Evolutionary conservation across 169 alveolate genomes (phyloP), one percentile per base, ranked within the genome.

Genomic region (Cryptosporidium meleagridis): DNA sequence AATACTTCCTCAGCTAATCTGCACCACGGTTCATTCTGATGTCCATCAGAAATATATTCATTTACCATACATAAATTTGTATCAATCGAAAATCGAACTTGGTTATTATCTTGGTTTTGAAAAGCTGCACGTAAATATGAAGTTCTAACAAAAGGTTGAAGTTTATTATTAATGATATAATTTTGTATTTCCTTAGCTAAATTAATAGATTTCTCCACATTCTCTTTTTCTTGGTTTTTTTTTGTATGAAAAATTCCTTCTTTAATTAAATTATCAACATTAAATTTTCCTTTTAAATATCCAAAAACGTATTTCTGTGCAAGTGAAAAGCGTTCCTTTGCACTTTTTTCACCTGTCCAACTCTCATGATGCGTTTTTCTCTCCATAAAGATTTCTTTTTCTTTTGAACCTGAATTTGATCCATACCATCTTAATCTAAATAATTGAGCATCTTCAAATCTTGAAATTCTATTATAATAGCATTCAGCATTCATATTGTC

Each of bases 301-400:
- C 84, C 75, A 68, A 92, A 85, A 29, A 92, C 93, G 44, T 92
- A 85, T 39, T 87, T 92, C 33, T 92, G 94, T 1, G 91, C 86
- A 37, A 94, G 33, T 23, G 92, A 93, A 67, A 93, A 94, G 5
- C 96, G 84, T 85, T 94, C 95, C 85, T 94, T 94, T 14, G 95
- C 89, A 84, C 94, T 91, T 80, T 73, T 73, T 67, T 93, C 93
- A 21, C 96, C 96, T 0, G 95, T 92, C 96, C 96, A 94, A 68
- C 92, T 85, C 69, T 94, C 96, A 69, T 94, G 96, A 41, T 94
- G 96, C n/a, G 94, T 93, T 69, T 94, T 94, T 69, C 96, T 94
- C 51, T 70, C 85, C 41, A 73, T 85, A 87, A 92, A 87, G 10
- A 94, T 92, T n/a, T 84, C 87, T 41, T 86, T 91, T 29, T 94